These are phyloP conservation scores for Quercus glauca DNA, from an alignment of 306 rosid species.

Conservation along the genomic window DNA sequence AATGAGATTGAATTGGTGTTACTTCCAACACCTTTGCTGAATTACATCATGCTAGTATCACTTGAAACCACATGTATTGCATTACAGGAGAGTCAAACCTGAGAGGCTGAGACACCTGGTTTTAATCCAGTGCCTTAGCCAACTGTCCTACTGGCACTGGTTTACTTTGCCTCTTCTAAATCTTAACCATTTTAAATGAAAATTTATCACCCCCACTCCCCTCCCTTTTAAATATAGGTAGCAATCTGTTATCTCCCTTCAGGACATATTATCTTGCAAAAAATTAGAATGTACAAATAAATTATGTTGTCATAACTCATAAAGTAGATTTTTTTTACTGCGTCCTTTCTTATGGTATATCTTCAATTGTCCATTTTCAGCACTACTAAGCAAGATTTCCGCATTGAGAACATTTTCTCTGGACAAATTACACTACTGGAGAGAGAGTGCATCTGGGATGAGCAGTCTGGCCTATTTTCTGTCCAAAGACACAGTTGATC, in stretches of 20 bases:
- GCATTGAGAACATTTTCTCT: constrained; percentile 84
- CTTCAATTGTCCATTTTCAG: constrained; percentile 36
- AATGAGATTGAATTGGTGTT: background rate
- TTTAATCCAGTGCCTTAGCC: too few relatives aligned
- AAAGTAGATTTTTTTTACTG: background rate
- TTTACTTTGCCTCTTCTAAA: too few relatives aligned
- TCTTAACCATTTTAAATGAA: too few relatives aligned
- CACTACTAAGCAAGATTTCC: constrained; percentile 85
- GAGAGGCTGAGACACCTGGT: too few relatives aligned
- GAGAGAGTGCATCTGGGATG: constrained; percentile 94
- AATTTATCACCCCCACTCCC: too few relatives aligned
- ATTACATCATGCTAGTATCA: background rate
- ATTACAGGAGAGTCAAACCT: too few relatives aligned
- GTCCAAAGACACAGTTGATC: constrained; percentile 85
- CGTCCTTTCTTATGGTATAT: background rate
- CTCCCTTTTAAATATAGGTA: too few relatives aligned
- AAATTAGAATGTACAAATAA: background rate
- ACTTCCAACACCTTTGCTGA: background rate
- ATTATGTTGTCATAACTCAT: background rate
- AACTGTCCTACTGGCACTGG: too few relatives aligned
- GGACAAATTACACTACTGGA: constrained; percentile 92
- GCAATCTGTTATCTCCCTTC: too few relatives aligned
- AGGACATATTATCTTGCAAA: background rate
- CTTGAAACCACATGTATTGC: background rate
- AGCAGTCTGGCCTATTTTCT: constrained; percentile 91